Conservation (phyloP, 1,284 basidiomycete genomes). For the Prillingera fragicola region DNA sequence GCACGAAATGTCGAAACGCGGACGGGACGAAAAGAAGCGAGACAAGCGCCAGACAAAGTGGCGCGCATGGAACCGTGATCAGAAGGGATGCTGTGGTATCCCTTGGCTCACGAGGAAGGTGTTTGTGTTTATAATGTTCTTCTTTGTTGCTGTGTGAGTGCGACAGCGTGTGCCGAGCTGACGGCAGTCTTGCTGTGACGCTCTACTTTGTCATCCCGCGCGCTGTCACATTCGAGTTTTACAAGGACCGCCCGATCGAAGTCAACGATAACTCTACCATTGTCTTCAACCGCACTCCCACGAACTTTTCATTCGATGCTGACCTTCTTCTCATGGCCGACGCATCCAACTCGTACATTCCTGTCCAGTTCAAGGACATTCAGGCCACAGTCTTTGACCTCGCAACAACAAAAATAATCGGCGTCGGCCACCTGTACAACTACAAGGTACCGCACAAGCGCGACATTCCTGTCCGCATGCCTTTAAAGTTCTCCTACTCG, state of each 20-base stretch:
- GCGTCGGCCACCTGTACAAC: constrained; percentile 57
- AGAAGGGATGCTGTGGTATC: constrained; percentile 66
- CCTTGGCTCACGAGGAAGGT: constrained; percentile 64
- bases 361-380: constrained; percentile 63
- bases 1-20: constrained; percentile 64
- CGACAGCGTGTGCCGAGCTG: neutral
- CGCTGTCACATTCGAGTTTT: constrained; percentile 64
- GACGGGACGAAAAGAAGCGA: constrained; percentile 56
- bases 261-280: constrained; percentile 55
- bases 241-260: constrained; percentile 56
- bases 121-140: constrained; percentile 64
- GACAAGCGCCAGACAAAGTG: constrained; percentile 58
- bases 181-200: constrained; percentile 58
- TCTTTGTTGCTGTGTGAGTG: constrained; percentile 60
- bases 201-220: constrained; percentile 73
- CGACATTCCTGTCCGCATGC: constrained; percentile 60
- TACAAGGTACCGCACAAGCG: constrained; percentile 59
- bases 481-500: constrained; percentile 73
- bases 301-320: constrained; percentile 80
- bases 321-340: constrained; percentile 65
- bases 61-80: constrained; percentile 65
- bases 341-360: constrained; percentile 65
- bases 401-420: constrained; percentile 59
- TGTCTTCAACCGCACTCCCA: constrained; percentile 62
- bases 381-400: constrained; percentile 57